Evolutionary conservation across 2,329 filamentous ascomycete genomes (phyloP).

Genomic region (Calonectria montana): DNA sequence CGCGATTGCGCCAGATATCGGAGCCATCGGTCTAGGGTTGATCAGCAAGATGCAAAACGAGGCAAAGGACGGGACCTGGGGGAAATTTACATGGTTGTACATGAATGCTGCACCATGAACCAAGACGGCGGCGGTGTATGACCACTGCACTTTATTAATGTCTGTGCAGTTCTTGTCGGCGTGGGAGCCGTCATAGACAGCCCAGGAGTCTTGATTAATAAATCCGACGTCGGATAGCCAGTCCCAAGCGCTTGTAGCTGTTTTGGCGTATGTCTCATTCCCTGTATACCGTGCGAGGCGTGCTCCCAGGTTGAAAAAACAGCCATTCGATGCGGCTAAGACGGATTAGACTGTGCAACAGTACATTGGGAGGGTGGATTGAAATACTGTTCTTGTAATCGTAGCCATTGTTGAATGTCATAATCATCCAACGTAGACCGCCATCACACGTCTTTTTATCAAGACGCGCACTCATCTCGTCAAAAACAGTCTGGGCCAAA

Average conservation of each 20-base stretch:
- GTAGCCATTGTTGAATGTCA: neutral
- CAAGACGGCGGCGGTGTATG: neutral
- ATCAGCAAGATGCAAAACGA: neutral
- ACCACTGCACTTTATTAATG: neutral
- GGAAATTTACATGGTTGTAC: neutral
- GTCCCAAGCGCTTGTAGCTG: neutral
- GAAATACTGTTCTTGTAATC: neutral
- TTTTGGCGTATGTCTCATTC: neutral
- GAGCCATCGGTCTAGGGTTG: neutral
- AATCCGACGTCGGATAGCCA: neutral
- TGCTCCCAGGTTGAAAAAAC: neutral
- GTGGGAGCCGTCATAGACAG: neutral
- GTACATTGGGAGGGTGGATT: fast-evolving
- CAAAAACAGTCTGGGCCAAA: neutral
- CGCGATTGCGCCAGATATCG: neutral
- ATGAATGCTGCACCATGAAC: neutral
- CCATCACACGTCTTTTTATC: neutral
- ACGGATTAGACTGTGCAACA: neutral
- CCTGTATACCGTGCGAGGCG: neutral
- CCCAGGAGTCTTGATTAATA: neutral
- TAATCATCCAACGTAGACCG: neutral
- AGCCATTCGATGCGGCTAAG: neutral
- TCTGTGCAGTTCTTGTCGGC: neutral
- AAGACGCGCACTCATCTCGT: neutral
- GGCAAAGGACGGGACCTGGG: too few relatives aligned